A percentile compares a stretch with the other conserved stretches of the same genome.
These are phyloP conservation scores for Aspergillus puulaauensis DNA, from an alignment of 2,329 filamentous ascomycete species.

Conservation along the genomic window DNA sequence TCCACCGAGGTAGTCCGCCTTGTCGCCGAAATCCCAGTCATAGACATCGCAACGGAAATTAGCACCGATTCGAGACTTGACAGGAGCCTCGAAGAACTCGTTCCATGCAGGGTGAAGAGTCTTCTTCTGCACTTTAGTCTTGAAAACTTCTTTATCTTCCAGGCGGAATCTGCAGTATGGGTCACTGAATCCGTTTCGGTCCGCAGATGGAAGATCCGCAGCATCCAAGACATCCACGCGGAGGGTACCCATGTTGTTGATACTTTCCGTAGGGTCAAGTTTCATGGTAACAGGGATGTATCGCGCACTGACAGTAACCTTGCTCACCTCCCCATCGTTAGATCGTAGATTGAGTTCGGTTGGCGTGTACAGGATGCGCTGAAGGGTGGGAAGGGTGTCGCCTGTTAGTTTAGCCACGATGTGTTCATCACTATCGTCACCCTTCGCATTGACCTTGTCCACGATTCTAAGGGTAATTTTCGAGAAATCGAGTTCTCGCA, in stretches of 20 bases:
- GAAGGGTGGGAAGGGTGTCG: conserved; percentile 81
- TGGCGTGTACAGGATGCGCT: conserved; percentile 89
- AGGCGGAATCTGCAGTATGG: conserved; percentile 94
- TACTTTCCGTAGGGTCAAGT: conserved; percentile 90
- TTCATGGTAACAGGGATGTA: conserved; percentile 94
- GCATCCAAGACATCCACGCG: conserved; percentile 92
- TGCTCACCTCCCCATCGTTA: conserved; percentile 72
- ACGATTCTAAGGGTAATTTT: conserved; percentile 84
- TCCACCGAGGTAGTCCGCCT: conserved; percentile 84
- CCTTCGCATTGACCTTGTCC: conserved; percentile 73
- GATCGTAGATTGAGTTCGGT: conserved; percentile 78
- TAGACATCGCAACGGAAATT: conserved; percentile 81
- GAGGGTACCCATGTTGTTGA: conserved; percentile 97
- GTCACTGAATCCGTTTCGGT: conserved; percentile 95
- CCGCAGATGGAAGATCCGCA: conserved; percentile 82
- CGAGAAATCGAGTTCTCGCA: conserved; percentile 96
- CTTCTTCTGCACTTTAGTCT: conserved; percentile 96
- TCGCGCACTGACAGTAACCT: conserved; percentile 86
- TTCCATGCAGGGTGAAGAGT: conserved; percentile 94
- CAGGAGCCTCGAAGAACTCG: conserved; percentile 82
- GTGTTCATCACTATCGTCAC: conserved; percentile 66
- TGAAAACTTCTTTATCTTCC: conserved; percentile 86
- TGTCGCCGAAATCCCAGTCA: conserved; percentile 96
- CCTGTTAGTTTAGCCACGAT: conserved; percentile 80
- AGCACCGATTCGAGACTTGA: conserved; percentile 81